phyloP scores from a whole-genome alignment of 257 asterid genomes.

The Cinchona pubescens region DNA sequence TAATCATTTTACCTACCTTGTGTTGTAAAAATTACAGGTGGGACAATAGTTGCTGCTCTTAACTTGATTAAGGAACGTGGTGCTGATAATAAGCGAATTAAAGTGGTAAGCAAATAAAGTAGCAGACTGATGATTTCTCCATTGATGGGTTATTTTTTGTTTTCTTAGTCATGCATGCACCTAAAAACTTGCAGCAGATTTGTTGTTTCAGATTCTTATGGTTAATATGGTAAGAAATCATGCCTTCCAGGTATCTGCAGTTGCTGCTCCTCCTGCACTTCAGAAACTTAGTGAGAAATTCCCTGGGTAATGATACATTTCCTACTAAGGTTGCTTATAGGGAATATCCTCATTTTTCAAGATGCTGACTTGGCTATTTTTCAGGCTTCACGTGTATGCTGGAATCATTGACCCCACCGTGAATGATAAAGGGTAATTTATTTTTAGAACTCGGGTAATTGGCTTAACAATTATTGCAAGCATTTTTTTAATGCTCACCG shows the following conservation, averaged over 20 bases:
- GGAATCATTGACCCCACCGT: conserved; percentile 82
- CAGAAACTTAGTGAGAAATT: conserved; percentile 69
- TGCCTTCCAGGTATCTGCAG: conserved; percentile 61
- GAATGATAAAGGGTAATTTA: conserved; percentile 75
- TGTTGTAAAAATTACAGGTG: conserved; percentile 48
- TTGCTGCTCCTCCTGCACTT: conserved; percentile 95
- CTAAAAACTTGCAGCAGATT: background rate
- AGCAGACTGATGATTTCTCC: conserved; percentile 5
- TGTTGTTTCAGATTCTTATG: background rate
- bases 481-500: conserved; percentile 7
- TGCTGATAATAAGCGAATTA: conserved; percentile 66
- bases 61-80: conserved; percentile 80
- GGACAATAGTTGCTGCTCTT: conserved; percentile 85
- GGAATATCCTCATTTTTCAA: background rate
- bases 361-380: conserved; percentile 10
- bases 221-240: conserved; percentile 5
- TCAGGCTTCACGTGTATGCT: conserved; percentile 89
- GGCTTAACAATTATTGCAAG: background rate
- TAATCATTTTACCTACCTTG: background rate
- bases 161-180: conserved; percentile 2
- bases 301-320: conserved; percentile 63
- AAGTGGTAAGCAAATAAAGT: conserved; percentile 64
- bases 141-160: background rate
- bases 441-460: background rate
- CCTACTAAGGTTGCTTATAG: too few species aligned